Percentiles rank a stretch among this genome's conserved stretches.
phyloP scores from a whole-genome alignment of 2,329 filamentous ascomycete species.

The Xylariaceae sp. region DNA sequence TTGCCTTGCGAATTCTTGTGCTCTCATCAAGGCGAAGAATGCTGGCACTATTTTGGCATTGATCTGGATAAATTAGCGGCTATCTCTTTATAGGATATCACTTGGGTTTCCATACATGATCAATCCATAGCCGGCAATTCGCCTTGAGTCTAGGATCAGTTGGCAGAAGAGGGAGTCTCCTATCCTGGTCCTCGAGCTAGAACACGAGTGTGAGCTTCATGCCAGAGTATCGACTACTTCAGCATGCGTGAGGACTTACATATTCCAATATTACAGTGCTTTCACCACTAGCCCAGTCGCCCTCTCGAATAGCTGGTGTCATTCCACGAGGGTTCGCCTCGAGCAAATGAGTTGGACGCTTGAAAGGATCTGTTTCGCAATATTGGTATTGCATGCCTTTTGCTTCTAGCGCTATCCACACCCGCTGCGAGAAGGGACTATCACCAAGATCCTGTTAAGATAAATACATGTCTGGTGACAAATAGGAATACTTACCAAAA shows the following conservation, averaged over 20 bases:
- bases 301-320: slow-evolving; percentile 74
- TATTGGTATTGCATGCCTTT: slow-evolving; percentile 81
- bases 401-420: slow-evolving; percentile 84
- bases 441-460: slow-evolving; percentile 18
- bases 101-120: slow-evolving; percentile 59
- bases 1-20: slow-evolving; percentile 59
- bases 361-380: slow-evolving; percentile 79
- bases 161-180: slow-evolving; percentile 62
- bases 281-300: slow-evolving; percentile 79
- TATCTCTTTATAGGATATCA: neutral
- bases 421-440: slow-evolving; percentile 80
- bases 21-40: slow-evolving; percentile 73
- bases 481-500: slow-evolving; percentile 61
- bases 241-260: slow-evolving; percentile 42
- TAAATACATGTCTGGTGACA: slow-evolving; percentile 6
- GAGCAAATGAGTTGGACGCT: slow-evolving; percentile 61
- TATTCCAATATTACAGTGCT: slow-evolving; percentile 85
- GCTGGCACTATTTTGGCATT: slow-evolving; percentile 72
- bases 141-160: slow-evolving; percentile 65
- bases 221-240: no score
- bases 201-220: no score
- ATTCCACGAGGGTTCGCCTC: slow-evolving; percentile 74
- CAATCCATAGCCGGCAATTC: slow-evolving; percentile 74
- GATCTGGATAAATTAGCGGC: slow-evolving; percentile 48
- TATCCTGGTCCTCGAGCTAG: slow-evolving; percentile 70